Evolutionary conservation across 495 filamentous ascomycete species (phyloP).

Genomic region (Diplogelasinospora grovesii): DNA sequence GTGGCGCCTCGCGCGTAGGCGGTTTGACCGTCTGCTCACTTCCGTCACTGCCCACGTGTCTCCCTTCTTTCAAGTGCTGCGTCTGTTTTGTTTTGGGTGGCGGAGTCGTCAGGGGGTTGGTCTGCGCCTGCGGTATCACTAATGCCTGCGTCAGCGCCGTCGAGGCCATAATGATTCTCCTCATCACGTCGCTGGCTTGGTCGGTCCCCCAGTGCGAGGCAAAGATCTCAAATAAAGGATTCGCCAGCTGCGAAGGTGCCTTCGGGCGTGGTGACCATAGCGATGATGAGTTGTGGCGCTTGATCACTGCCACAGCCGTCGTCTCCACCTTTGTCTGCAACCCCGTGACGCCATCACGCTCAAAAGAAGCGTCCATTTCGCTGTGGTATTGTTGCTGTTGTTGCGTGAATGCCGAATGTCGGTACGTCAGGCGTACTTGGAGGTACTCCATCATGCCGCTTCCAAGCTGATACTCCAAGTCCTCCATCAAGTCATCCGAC

Average conservation of each 20-base stretch:
- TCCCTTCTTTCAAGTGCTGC: neutral
- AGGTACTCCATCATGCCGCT: conserved; percentile 32
- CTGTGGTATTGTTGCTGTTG: neutral
- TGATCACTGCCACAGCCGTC: conserved; percentile 33
- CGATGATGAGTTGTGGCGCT: conserved; percentile 30
- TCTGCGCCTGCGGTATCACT: neutral
- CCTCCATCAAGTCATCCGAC: conserved; percentile 44
- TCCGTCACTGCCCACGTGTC: neutral
- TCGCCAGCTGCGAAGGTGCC: conserved; percentile 18
- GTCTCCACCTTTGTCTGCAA: conserved; percentile 39
- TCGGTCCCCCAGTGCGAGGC: conserved; percentile 36
- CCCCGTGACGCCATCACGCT: conserved; percentile 12
- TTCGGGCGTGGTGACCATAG: conserved; percentile 33
- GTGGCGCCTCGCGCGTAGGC: conserved; percentile 18
- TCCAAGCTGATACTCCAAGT: conserved; percentile 45
- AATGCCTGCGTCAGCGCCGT: neutral
- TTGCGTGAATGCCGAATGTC: conserved; percentile 42
- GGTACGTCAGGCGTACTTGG: conserved; percentile 40
- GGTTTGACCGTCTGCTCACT: conserved; percentile 10
- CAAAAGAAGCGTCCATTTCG: neutral
- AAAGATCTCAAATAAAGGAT: conserved; percentile 37
- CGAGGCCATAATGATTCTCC: conserved; percentile 16
- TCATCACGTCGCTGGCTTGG: conserved; percentile 33
- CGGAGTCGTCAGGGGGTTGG: no score
- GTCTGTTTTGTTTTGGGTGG: no score